These are phyloP conservation scores for Cordyceps cateniannulata DNA, from an alignment of 2,329 filamentous ascomycete genomes.

Conservation along the genomic window DNA sequence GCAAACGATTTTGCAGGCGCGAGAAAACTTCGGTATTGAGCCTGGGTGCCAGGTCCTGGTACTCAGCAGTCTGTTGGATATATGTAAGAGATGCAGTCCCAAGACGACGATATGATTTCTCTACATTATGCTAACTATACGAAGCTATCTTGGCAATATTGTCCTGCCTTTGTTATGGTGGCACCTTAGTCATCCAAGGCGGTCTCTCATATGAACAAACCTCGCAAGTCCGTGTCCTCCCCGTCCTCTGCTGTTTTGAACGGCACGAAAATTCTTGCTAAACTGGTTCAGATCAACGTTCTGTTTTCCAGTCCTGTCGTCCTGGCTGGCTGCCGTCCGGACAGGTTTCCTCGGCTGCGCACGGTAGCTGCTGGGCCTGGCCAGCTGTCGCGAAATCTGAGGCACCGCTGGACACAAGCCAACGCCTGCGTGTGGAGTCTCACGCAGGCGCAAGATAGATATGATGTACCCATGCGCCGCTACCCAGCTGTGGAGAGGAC, in stretches of 20 bases:
- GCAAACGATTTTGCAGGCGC: no score
- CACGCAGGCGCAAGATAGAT: no score
- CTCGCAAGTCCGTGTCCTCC: no score
- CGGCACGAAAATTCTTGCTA: background rate
- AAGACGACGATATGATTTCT: background rate
- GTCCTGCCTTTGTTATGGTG: background rate
- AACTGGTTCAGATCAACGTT: background rate
- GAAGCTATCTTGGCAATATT: background rate
- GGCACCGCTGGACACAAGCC: no score
- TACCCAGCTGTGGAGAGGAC: no score
- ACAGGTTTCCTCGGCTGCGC: background rate
- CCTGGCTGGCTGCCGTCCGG: background rate
- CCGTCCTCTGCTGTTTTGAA: no score
- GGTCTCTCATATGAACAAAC: no score
- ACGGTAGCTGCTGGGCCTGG: background rate
- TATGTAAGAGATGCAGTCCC: background rate
- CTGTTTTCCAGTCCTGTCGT: background rate
- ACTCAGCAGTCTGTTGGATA: background rate
- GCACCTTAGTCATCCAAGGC: background rate
- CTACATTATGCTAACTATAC: background rate
- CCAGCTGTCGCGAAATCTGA: no score
- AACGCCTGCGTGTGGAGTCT: no score
- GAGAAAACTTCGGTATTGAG: background rate
- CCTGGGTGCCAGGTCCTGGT: background rate
- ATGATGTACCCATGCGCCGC: no score